A percentile compares a stretch with the other conserved stretches of the same genome.
Conservation (phyloP, 2,329 filamentous ascomycete genomes). For the Colletotrichum simmondsii region DNA sequence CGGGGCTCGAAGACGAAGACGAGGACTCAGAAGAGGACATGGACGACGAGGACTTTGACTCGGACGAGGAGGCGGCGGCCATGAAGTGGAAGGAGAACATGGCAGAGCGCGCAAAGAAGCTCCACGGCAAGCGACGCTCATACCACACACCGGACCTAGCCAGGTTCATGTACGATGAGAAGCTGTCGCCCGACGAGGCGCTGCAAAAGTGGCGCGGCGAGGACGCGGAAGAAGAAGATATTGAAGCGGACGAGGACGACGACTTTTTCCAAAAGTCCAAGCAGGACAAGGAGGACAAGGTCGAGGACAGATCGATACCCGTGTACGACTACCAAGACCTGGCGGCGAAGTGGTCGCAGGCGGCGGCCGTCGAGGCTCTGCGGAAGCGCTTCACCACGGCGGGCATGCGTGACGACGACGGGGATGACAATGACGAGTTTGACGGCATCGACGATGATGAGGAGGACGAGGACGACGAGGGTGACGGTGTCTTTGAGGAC, state of each 20-base stretch:
- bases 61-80: conserved; percentile 77
- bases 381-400: conserved; percentile 80
- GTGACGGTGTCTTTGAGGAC: conserved; percentile 70
- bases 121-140: conserved; percentile 76
- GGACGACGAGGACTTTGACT: conserved; percentile 63
- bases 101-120: conserved; percentile 75
- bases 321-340: conserved; percentile 83
- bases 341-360: conserved; percentile 85
- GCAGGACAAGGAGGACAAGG: conserved; percentile 73
- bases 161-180: conserved; percentile 88
- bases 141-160: conserved; percentile 87
- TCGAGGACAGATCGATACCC: conserved; percentile 85
- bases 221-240: conserved; percentile 64
- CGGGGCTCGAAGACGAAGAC: conserved; percentile 61
- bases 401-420: conserved; percentile 59
- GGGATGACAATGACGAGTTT: conserved; percentile 63
- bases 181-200: conserved; percentile 79
- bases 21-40: conserved; percentile 54
- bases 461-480: conserved; percentile 57
- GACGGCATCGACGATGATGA: conserved; percentile 62
- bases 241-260: conserved; percentile 67
- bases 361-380: conserved; percentile 80
- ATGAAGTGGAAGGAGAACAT: conserved; percentile 92
- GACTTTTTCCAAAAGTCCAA: conserved; percentile 74
- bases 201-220: conserved; percentile 84